A percentile compares a stretch with the other conserved stretches of the same genome.
Conservation (phyloP, 2,329 filamentous ascomycete species). For the Pseudogymnoascus sp. region DNA sequence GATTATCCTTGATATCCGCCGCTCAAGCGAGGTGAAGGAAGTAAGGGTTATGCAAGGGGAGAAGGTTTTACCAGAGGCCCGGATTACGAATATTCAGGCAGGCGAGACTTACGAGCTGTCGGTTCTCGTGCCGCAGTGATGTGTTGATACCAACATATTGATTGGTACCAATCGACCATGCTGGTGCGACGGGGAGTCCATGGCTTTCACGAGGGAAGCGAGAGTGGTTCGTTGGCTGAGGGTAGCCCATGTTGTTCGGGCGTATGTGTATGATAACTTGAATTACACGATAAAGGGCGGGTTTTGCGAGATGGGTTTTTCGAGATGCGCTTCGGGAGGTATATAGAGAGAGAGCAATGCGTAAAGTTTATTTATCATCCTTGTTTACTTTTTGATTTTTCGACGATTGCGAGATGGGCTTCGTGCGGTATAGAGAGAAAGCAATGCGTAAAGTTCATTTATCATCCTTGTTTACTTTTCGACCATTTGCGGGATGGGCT, state of each 20-base stretch:
- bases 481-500: background rate
- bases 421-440: background rate
- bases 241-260: background rate
- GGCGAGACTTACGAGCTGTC: constrained; percentile 38
- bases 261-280: background rate
- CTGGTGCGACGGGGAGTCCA: no score
- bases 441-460: background rate
- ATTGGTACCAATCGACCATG: no score
- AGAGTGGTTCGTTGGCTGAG: background rate
- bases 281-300: background rate
- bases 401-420: background rate
- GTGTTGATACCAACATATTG: no score
- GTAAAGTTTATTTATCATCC: background rate
- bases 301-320: background rate
- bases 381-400: background rate
- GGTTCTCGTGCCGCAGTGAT: constrained; percentile 27
- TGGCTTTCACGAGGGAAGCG: no score
- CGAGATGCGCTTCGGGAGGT: background rate
- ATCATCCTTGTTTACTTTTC: background rate
- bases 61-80: constrained; percentile 30
- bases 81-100: constrained; percentile 34
- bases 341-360: background rate
- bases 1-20: constrained; percentile 34
- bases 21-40: constrained; percentile 31
- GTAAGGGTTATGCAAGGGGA: constrained; percentile 34